Evolutionary conservation across 106 monocot species (phyloP).

Genomic region (Allium cepa): DNA sequence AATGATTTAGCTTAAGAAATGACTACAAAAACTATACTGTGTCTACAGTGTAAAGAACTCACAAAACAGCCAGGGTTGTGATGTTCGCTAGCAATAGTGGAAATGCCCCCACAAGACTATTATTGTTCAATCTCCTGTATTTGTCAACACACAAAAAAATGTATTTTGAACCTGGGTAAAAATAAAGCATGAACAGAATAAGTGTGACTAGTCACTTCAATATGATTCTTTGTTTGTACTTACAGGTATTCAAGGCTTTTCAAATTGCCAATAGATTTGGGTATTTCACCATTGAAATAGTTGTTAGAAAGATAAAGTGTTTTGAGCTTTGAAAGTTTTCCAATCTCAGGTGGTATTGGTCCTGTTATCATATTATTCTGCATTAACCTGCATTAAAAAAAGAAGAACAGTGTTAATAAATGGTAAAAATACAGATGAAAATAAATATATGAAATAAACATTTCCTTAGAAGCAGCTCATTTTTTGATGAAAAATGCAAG

Average conservation of each 20-base stretch:
- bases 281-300: constrained; percentile 52
- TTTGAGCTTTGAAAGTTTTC: constrained; percentile 47
- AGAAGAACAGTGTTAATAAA: neutral
- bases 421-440: too few relatives aligned
- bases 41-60: constrained; percentile 8
- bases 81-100: constrained; percentile 38
- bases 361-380: constrained; percentile 70
- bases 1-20: too few relatives aligned
- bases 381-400: constrained; percentile 35
- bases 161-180: neutral
- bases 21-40: too few relatives aligned
- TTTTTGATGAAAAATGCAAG: too few relatives aligned
- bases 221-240: constrained; percentile 9
- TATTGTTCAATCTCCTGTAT: constrained; percentile 64
- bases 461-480: too few relatives aligned
- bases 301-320: constrained; percentile 82
- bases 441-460: too few relatives aligned
- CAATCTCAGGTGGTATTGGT: constrained; percentile 57
- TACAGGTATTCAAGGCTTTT: constrained; percentile 67
- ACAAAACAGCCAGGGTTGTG: constrained; percentile 35
- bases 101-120: constrained; percentile 45
- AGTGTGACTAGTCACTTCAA: neutral
- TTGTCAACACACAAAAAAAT: neutral
- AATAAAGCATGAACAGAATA: neutral
- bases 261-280: constrained; percentile 54